These are phyloP conservation scores for Moricandia moricandioides DNA, from an alignment of 345 rosid species.

Conservation along the genomic window DNA sequence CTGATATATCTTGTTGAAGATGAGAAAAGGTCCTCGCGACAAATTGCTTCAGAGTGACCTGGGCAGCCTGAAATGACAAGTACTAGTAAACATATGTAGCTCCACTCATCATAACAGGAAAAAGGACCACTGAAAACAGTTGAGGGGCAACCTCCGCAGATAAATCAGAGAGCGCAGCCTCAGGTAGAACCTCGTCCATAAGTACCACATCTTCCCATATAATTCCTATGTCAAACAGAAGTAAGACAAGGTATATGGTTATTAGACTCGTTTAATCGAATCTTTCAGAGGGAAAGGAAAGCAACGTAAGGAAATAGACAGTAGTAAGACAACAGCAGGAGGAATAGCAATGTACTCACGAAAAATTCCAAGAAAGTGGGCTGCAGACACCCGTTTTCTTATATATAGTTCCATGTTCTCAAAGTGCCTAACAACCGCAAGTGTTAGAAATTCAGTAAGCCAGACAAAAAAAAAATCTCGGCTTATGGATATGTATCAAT, in stretches of 20 bases:
- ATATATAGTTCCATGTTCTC: constrained; percentile 55
- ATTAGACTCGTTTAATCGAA: constrained; percentile 12
- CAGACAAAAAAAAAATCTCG: constrained; percentile 14
- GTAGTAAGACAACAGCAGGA: neutral
- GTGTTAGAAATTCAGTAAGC: constrained; percentile 16
- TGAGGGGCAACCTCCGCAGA: constrained; percentile 58
- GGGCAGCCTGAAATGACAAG: constrained; percentile 73
- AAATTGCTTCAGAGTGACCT: constrained; percentile 61
- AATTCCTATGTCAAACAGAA: constrained; percentile 50
- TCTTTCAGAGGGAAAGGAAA: neutral
- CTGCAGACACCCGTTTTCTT: constrained; percentile 53
- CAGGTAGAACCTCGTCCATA: constrained; percentile 76
- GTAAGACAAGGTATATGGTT: constrained; percentile 20
- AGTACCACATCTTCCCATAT: constrained; percentile 87
- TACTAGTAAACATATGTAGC: constrained; percentile 33
- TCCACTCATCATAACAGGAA: constrained; percentile 9
- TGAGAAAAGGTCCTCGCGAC: constrained; percentile 59
- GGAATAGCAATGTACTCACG: constrained; percentile 51
- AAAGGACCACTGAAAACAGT: constrained; percentile 13
- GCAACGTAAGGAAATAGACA: constrained; percentile 5
- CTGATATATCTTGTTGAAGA: constrained; percentile 80
- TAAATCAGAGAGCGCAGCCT: constrained; percentile 72
- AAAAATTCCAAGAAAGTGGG: constrained; percentile 54
- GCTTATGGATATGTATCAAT: constrained; percentile 10
- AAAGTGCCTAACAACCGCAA: constrained; percentile 61